Base-by-base conservation (phyloP, 192 early-diverging fungal genomes). In the Jimgerdemannia flammicorona region DNA sequence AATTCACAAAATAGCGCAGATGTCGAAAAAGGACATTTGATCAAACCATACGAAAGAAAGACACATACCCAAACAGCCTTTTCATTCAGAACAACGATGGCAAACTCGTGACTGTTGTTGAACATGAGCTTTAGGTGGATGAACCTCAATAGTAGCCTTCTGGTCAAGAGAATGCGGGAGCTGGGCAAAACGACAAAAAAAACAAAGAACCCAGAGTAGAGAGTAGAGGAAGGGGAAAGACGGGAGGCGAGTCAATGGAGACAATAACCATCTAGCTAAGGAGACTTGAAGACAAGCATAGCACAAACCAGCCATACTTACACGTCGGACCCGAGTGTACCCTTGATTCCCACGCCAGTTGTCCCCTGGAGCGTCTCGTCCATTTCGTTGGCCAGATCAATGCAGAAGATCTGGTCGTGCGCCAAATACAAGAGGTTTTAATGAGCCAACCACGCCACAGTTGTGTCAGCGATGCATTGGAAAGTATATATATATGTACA, bases 51-150 rank as follows among this genome's bases (percentile, higher is more conserved):
- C 29, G 4, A 77, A 44, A 43, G 66, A 44, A 49, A 63, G 9
- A 39, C 10, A 39, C 66, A 42, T 81, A 81, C 80, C 80, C 80
- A 81, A 7, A 81, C 77, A 3, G 80, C 80, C 65, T 44, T 69
- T 43, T 75, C 74, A 8, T 77, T 77, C n/a, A 81, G 68, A 43
- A 81, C 74, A 59, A 81, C 78, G n/a, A 81, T 39, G 1, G 80
- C 80, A 67, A 78, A 81, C 64, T 81, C 80, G 10, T 81, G 80
- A 0, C 40, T n/a, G 6, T 71, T 9, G 67, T 71, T 76, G 74
- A 77, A 81, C 3, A 44, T 54, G 19, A 74, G 71, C 74, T 81
- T 81, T 54, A 76, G 70, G 3, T 75, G 72, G n/a, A 81, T 76
- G 43, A 75, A 81, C 77, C 80, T 76, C 29, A 76, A 78, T 44